Conservation (phyloP, 1,139 yeast species). For the Maudiozyma humilis region DNA sequence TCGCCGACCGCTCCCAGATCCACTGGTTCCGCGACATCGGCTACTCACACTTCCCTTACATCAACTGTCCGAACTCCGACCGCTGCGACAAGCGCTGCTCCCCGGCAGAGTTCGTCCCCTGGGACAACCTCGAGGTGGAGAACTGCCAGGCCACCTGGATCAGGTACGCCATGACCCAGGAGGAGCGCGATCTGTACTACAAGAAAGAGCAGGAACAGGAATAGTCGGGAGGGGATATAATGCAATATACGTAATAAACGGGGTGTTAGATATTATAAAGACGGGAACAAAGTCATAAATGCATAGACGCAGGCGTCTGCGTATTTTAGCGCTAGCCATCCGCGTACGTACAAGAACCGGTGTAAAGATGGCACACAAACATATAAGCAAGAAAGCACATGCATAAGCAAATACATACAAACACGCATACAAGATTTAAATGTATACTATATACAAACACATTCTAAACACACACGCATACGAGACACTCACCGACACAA, state of each 20-base stretch:
- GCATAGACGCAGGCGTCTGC: too few species aligned
- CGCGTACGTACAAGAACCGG: too few species aligned
- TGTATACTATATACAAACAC: not conserved
- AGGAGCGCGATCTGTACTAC: slow-evolving; percentile 28
- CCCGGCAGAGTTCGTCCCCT: slow-evolving; percentile 41
- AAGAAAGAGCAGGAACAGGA: slow-evolving; percentile 1
- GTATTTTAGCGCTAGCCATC: too few species aligned
- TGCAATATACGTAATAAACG: too few species aligned
- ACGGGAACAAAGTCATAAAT: too few species aligned
- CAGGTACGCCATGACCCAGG: slow-evolving; percentile 44
- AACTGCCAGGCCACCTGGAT: slow-evolving; percentile 74
- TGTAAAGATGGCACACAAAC: too few species aligned
- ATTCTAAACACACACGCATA: not conserved
- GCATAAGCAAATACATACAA: not conserved
- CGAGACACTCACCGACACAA: too few species aligned
- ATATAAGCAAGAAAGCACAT: not conserved
- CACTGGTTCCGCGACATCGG: slow-evolving; percentile 92
- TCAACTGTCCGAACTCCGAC: slow-evolving; percentile 53
- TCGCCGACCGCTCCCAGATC: slow-evolving; percentile 58
- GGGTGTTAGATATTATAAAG: too few species aligned
- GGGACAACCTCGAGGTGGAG: slow-evolving; percentile 45
- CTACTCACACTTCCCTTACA: slow-evolving; percentile 64
- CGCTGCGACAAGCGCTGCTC: slow-evolving; percentile 37
- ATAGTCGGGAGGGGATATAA: too few species aligned
- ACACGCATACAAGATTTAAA: not conserved